phyloP scores from a whole-genome alignment of 176 grass and related monocot genomes.

The Bolboschoenus planiculmis region DNA sequence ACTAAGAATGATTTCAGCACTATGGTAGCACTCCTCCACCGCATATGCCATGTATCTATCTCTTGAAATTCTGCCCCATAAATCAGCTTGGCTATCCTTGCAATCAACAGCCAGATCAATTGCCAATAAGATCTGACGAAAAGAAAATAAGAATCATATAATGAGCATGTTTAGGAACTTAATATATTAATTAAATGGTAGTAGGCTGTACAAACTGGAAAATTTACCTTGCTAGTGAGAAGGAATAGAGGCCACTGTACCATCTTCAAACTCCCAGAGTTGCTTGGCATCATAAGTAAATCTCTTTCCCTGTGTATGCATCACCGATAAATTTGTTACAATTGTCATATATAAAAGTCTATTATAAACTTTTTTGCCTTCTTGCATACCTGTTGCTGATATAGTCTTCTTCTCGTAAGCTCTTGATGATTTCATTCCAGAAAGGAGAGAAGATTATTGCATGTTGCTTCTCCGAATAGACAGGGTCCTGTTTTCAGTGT shows the following conservation, averaged over 20 bases:
- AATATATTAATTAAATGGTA: constrained; percentile 15
- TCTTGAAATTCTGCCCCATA: constrained; percentile 81
- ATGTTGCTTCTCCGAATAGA: constrained; percentile 51
- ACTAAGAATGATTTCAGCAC: constrained; percentile 63
- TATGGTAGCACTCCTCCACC: constrained; percentile 85
- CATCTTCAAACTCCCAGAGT: constrained; percentile 63
- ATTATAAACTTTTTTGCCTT: not conserved
- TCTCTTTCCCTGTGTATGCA: constrained; percentile 68
- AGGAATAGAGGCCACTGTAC: constrained; percentile 98
- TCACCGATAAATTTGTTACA: constrained; percentile 4
- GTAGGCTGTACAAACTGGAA: constrained; percentile 6
- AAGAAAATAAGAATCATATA: constrained; percentile 28
- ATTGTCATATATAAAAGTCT: not conserved
- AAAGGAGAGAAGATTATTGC: constrained; percentile 87
- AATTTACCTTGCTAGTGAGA: constrained; percentile 82
- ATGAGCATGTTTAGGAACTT: not conserved
- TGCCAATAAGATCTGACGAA: constrained; percentile 77
- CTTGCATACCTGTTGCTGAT: constrained; percentile 61
- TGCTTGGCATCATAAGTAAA: constrained; percentile 97
- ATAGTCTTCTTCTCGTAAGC: constrained; percentile 94
- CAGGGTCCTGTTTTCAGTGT: constrained; percentile 36
- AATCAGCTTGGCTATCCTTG: constrained; percentile 64
- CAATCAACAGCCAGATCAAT: constrained; percentile 75
- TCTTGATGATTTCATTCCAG: constrained; percentile 99
- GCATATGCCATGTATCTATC: constrained; percentile 98